A percentile compares a stretch with the other conserved stretches of the same genome.
Evolutionary conservation across 805 yeast genomes (phyloP).

Genomic region (Candida qinlingensis): DNA sequence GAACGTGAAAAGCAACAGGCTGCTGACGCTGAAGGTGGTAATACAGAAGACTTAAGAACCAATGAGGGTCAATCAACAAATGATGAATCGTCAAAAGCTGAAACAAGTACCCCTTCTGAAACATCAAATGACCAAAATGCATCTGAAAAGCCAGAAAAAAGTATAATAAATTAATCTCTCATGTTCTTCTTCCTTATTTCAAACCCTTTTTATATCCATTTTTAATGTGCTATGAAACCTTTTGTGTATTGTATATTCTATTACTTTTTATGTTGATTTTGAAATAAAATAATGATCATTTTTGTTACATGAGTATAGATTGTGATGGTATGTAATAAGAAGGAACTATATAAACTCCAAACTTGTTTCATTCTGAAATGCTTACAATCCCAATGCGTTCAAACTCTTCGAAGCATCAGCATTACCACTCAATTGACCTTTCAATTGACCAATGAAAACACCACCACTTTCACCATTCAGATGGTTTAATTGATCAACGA

Average conservation of each 20-base stretch:
- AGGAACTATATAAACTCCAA: too few relatives aligned
- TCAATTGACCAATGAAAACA: slow-evolving; percentile 15
- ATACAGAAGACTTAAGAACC: background rate
- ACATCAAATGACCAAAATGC: background rate
- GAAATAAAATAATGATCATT: too few relatives aligned
- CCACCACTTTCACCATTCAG: slow-evolving; percentile 18
- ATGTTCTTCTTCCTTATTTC: background rate
- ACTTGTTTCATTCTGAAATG: too few relatives aligned
- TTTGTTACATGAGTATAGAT: background rate
- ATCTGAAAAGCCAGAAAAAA: background rate
- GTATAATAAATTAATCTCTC: background rate
- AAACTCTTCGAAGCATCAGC: slow-evolving; percentile 14
- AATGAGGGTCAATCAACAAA: background rate
- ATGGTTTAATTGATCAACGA: slow-evolving; percentile 15
- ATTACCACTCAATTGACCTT: slow-evolving; percentile 12
- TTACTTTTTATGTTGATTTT: background rate
- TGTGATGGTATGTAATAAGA: background rate
- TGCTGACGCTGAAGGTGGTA: background rate
- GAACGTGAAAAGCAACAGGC: slow-evolving; percentile 43
- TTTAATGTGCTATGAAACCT: background rate
- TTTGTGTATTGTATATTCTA: background rate
- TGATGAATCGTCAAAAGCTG: background rate
- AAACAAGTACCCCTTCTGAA: too few relatives aligned
- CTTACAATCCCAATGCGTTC: slow-evolving; percentile 12
- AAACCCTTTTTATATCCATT: background rate